Evolutionary conservation across 2,329 filamentous ascomycete genomes (phyloP).

Genomic region (Phialemoniopsis sp.): DNA sequence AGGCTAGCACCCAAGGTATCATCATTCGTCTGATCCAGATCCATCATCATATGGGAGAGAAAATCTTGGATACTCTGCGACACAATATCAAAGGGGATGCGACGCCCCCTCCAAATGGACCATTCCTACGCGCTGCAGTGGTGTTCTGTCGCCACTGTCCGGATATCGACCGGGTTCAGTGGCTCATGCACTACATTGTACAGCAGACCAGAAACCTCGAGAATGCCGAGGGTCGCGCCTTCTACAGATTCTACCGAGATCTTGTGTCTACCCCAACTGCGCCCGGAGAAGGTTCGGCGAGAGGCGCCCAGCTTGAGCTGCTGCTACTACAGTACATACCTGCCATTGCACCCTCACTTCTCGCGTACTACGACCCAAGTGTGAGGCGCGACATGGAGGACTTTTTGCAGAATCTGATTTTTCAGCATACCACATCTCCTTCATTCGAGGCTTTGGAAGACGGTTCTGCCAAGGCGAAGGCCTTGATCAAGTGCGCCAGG

Average conservation of each 20-base stretch:
- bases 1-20: constrained; percentile 47
- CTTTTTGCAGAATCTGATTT: constrained; percentile 39
- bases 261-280: constrained; percentile 7
- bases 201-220: constrained; percentile 38
- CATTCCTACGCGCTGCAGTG: constrained; percentile 51
- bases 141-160: constrained; percentile 44
- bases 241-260: constrained; percentile 38
- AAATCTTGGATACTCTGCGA: constrained; percentile 49
- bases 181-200: constrained; percentile 37
- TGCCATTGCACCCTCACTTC: constrained; percentile 46
- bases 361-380: constrained; percentile 39
- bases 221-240: constrained; percentile 42
- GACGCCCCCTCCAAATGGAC: constrained; percentile 39
- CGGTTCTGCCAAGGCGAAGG: constrained; percentile 20
- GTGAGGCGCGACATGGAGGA: constrained; percentile 36
- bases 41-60: constrained; percentile 42
- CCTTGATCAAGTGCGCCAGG: constrained; percentile 28
- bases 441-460: constrained; percentile 22
- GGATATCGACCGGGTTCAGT: constrained; percentile 24
- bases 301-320: too few species aligned
- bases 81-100: constrained; percentile 48
- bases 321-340: constrained; percentile 21
- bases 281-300: too few species aligned
- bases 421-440: constrained; percentile 25
- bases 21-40: constrained; percentile 52